phyloP scores from a whole-genome alignment of 768 basidiomycete species.

The Lyophyllum atratum region DNA sequence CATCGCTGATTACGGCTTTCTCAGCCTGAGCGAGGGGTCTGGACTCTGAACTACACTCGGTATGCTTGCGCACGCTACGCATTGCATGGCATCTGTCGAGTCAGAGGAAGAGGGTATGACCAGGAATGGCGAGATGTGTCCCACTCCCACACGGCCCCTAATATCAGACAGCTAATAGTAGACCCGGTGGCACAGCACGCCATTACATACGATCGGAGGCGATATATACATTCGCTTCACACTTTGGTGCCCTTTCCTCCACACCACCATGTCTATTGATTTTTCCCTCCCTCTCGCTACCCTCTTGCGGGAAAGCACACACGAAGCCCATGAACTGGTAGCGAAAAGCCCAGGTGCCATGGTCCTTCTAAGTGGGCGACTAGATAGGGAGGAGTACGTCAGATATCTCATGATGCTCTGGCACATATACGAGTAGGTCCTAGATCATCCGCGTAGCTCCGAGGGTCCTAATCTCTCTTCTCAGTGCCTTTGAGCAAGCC shows the following conservation, averaged over 20 bases:
- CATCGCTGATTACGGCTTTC: neutral
- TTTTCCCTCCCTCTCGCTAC: conserved; percentile 44
- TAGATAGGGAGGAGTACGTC: conserved; percentile 65
- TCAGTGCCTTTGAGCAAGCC: conserved; percentile 56
- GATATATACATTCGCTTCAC: neutral
- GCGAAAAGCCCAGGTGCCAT: conserved; percentile 59
- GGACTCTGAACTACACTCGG: neutral
- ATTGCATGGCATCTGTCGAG: neutral
- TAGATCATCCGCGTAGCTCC: neutral
- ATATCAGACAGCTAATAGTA: too few species aligned
- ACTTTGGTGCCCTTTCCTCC: conserved; percentile 11
- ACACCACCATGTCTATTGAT: conserved; percentile 39
- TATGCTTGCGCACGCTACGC: too few species aligned
- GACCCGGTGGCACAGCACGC: conserved; percentile 11
- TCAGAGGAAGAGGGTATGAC: neutral
- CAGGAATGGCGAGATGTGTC: neutral
- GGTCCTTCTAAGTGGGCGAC: conserved; percentile 57
- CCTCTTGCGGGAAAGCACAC: conserved; percentile 48
- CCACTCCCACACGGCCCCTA: neutral
- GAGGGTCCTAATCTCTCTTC: neutral
- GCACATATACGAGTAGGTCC: conserved; percentile 75
- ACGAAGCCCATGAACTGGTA: conserved; percentile 57
- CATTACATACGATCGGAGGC: neutral
- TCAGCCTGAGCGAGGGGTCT: neutral
- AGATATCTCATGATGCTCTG: conserved; percentile 77